Evolutionary conservation across 2,329 filamentous ascomycete genomes (phyloP).

Genomic region (Fusarium proliferatum): DNA sequence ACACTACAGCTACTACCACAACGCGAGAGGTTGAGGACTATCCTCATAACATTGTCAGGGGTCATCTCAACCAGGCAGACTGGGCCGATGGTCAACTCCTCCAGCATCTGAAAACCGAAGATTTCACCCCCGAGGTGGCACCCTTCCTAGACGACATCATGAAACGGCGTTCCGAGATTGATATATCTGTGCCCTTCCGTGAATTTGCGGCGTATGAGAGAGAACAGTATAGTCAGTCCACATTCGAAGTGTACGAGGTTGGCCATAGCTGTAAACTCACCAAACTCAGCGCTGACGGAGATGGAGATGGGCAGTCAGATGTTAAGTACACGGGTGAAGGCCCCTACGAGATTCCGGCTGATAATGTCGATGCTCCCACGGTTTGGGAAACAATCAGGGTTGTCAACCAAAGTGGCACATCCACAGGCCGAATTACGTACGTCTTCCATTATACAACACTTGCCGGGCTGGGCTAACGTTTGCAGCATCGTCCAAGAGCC

Average conservation of each 20-base stretch:
- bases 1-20: not conserved
- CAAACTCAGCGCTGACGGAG: slow-evolving; percentile 46
- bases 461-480: not conserved
- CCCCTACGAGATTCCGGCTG: slow-evolving; percentile 42
- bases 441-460: slow-evolving; percentile 45
- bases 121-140: slow-evolving; percentile 56
- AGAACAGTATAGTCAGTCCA: slow-evolving; percentile 58
- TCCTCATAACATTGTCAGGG: slow-evolving; percentile 23
- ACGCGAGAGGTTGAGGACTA: slow-evolving; percentile 32
- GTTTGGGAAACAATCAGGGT: slow-evolving; percentile 56
- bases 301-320: slow-evolving; percentile 40
- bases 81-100: slow-evolving; percentile 58
- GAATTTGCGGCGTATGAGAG: slow-evolving; percentile 52
- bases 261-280: slow-evolving; percentile 56
- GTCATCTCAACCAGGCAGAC: slow-evolving; percentile 34
- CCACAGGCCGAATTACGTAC: slow-evolving; percentile 67
- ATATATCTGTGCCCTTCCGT: slow-evolving; percentile 46
- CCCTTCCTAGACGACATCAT: slow-evolving; percentile 53
- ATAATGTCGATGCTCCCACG: slow-evolving; percentile 52
- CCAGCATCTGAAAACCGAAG: slow-evolving; percentile 52
- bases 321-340: slow-evolving; percentile 43
- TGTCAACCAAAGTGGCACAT: slow-evolving; percentile 52
- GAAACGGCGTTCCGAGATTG: slow-evolving; percentile 49
- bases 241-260: slow-evolving; percentile 69
- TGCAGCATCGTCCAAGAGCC: slow-evolving; percentile 68